phyloP scores from a whole-genome alignment of 768 basidiomycete species.

The Russula earlei region DNA sequence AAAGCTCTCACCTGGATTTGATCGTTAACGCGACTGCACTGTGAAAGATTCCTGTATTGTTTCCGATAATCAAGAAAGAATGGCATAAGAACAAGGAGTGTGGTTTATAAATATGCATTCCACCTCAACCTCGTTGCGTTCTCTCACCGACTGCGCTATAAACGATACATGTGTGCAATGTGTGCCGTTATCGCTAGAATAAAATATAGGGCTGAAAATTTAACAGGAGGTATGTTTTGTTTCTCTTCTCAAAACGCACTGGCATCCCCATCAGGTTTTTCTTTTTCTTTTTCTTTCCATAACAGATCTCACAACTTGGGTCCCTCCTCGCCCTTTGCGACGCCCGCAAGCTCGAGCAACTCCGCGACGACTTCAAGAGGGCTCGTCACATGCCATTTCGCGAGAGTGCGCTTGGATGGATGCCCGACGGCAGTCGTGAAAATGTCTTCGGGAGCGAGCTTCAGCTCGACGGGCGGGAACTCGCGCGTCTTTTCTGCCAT shows the following conservation, averaged over 20 bases:
- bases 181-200: background rate
- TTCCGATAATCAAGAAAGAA: too few species aligned
- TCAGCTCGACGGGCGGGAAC: slow-evolving; percentile 46
- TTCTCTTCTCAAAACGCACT: too few species aligned
- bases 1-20: too few species aligned
- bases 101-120: too few species aligned
- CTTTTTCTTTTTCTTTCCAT: background rate
- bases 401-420: slow-evolving; percentile 79
- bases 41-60: too few species aligned
- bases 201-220: background rate
- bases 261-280: too few species aligned
- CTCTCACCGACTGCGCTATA: background rate
- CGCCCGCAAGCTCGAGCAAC: slow-evolving; percentile 52
- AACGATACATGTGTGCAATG: background rate
- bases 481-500: slow-evolving; percentile 24
- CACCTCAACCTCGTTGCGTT: background rate
- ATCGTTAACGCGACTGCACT: too few species aligned
- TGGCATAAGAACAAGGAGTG: background rate
- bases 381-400: slow-evolving; percentile 85
- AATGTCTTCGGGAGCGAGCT: slow-evolving; percentile 55
- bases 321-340: background rate
- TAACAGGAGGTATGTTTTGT: background rate
- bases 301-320: background rate
- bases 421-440: slow-evolving; percentile 95
- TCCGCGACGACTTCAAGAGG: slow-evolving; percentile 81